These are phyloP conservation scores for Spencermartinsiella europaea DNA, from an alignment of 805 yeast species.

Conservation along the genomic window DNA sequence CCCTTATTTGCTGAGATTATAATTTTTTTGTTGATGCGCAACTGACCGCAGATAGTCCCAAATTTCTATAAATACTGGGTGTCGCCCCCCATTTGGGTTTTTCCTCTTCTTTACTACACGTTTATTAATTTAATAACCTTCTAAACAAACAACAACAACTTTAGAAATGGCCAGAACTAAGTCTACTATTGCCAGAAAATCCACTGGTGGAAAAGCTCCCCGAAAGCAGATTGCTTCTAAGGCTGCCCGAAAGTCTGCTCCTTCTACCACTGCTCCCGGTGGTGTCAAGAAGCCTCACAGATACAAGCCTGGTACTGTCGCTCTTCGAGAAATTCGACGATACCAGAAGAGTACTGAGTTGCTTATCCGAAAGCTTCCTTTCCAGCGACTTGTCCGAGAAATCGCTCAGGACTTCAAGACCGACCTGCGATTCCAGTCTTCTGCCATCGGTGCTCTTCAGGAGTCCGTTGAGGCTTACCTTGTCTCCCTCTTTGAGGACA, in stretches of 20 bases:
- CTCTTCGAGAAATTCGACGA: constrained; percentile 88
- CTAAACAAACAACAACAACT: constrained; percentile 3
- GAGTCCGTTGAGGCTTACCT: constrained; percentile 88
- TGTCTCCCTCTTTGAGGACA: constrained; percentile 81
- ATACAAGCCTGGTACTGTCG: constrained; percentile 94
- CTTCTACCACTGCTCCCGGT: constrained; percentile 65
- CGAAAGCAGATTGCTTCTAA: constrained; percentile 87
- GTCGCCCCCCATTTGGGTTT: constrained; percentile 2
- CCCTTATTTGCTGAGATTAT: not conserved
- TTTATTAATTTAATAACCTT: not conserved
- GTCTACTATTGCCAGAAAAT: constrained; percentile 73
- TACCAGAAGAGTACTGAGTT: constrained; percentile 87
- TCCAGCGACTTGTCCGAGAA: constrained; percentile 88
- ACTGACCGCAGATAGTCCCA: not conserved
- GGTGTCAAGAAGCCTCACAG: constrained; percentile 92
- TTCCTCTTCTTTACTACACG: constrained; percentile 6
- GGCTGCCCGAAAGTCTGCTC: constrained; percentile 88
- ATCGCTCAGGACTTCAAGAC: constrained; percentile 84
- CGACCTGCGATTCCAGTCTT: constrained; percentile 82
- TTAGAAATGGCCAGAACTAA: constrained; percentile 74
- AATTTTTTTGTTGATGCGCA: not conserved
- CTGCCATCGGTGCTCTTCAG: constrained; percentile 87
- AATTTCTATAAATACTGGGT: constrained; percentile 6
- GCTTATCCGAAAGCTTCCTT: constrained; percentile 81
- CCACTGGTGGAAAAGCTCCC: constrained; percentile 91